Evolutionary conservation across 345 rosid species (phyloP).

Genomic region (Murraya paniculata): DNA sequence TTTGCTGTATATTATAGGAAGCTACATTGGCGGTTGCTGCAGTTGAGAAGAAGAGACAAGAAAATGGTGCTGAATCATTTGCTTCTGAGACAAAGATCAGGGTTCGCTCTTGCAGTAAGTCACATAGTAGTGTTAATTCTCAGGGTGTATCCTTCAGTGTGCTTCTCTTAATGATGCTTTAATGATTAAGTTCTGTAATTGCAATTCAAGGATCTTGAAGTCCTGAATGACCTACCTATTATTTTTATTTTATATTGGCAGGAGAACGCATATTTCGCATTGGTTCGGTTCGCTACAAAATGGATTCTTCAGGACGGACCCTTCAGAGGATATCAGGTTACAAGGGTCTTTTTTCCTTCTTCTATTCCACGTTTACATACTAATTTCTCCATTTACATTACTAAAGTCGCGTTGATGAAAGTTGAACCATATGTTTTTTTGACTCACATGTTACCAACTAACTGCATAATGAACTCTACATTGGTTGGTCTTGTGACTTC

Average conservation of each 20-base stretch:
- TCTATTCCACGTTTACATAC: not conserved
- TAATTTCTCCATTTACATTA: not conserved
- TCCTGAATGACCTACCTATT: not conserved
- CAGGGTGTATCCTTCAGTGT: not conserved
- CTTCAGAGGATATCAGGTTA: slow-evolving; percentile 84
- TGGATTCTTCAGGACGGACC: slow-evolving; percentile 89
- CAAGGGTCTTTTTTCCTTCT: slow-evolving; percentile 1
- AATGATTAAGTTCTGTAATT: slow-evolving; percentile 9
- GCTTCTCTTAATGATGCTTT: slow-evolving; percentile 9
- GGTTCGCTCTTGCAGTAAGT: slow-evolving; percentile 50
- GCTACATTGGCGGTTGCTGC: slow-evolving; percentile 92
- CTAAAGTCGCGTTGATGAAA: not conserved
- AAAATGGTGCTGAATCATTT: slow-evolving; percentile 28
- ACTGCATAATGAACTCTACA: not conserved
- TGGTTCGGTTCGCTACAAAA: slow-evolving; percentile 79
- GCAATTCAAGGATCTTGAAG: not conserved
- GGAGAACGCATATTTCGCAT: slow-evolving; percentile 81
- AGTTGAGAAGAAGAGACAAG: slow-evolving; percentile 64
- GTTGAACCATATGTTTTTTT: not conserved
- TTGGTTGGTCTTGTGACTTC: not conserved
- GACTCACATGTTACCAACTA: not conserved
- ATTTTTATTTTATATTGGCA: slow-evolving; percentile 17
- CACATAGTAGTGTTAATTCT: slow-evolving; percentile 5
- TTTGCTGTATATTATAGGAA: slow-evolving; percentile 47
- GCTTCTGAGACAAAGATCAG: slow-evolving; percentile 39